A percentile compares a stretch with the other conserved stretches of the same genome.
phyloP scores from a whole-genome alignment of 2,329 filamentous ascomycete species.

The Meredithiella fracta region DNA sequence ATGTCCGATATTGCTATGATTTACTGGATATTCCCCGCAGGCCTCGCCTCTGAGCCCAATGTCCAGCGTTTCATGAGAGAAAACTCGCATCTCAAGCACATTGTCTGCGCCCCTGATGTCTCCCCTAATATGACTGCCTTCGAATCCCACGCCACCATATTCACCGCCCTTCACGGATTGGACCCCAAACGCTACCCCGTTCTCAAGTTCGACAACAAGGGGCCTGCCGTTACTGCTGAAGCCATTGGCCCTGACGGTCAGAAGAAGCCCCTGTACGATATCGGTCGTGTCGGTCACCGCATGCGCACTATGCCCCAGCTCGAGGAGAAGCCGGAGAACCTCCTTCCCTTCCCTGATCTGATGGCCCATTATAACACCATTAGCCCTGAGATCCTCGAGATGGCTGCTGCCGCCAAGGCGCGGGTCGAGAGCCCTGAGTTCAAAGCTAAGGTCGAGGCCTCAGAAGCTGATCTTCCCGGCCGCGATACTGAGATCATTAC shows the following conservation, averaged over 20 bases:
- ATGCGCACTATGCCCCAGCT: constrained; percentile 32
- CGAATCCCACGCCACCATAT: constrained; percentile 47
- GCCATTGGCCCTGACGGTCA: background rate
- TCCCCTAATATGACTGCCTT: constrained; percentile 62
- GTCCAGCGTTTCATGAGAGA: constrained; percentile 54
- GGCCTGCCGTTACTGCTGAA: constrained; percentile 12
- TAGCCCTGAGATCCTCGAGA: constrained; percentile 27
- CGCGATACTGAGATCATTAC: constrained; percentile 69
- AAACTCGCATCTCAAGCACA: constrained; percentile 47
- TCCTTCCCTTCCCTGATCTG: constrained; percentile 30
- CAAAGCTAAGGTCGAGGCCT: constrained; percentile 30
- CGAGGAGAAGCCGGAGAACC: constrained; percentile 28
- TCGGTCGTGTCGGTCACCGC: constrained; percentile 29
- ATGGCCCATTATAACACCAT: constrained; percentile 28
- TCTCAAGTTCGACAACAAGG: constrained; percentile 46
- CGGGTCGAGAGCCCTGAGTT: constrained; percentile 30
- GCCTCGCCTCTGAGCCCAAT: constrained; percentile 43
- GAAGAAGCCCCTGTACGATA: constrained; percentile 19
- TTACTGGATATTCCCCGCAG: constrained; percentile 67
- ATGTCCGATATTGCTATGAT: constrained; percentile 53
- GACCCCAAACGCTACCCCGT: constrained; percentile 59
- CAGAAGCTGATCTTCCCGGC: constrained; percentile 50
- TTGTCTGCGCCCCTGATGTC: constrained; percentile 58
- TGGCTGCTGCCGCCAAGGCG: constrained; percentile 34
- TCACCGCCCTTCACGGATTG: constrained; percentile 53